Base-by-base conservation (phyloP, 2,329 filamentous ascomycete genomes). In the Alternaria sp. region DNA sequence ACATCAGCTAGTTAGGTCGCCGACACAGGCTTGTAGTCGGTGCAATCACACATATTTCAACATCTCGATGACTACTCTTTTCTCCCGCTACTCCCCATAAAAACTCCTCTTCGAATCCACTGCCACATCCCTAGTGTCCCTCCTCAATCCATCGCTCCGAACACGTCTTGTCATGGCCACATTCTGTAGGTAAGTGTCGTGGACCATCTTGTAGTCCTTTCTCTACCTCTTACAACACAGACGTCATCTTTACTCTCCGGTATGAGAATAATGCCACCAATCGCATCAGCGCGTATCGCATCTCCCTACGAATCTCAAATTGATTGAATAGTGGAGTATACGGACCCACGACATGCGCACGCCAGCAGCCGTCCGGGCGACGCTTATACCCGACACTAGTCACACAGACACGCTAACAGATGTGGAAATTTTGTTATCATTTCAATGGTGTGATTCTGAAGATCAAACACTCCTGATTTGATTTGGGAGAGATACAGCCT, bases 111-210 rank as follows among this genome's bases (percentile, higher is more conserved):
- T 52, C 23, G 58, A 17, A 32, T 51, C 54, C 3, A 17, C 32
- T 3, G 49, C 54, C 23, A 61, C 61, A 50, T 61, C 57, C 11
- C 25, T 56, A 12, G 57, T 45, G 12, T 49, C 54, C 40, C 43
- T 51, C 30, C 56, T 58, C n/a, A 54, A 47, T 23, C 54, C 40
- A 21, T 54, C 43, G 25, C 58, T 61, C 54, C 58, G 61, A 57
- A 44, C 49, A 21, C 51, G 15, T 17, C n/a, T 40, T 40, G 36
- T 40, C 36, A 40, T 17, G 9, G 36, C n/a, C 4, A 17, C 9
- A 17, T 10, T 40, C 1, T 40, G 8, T 40, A 17, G 15, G 36
- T 17, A 40, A 40, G n/a, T 17, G 36, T 40, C 36, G n/a, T 40
- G 8, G 36, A 40, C 36, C 15, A 40, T 11, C 0, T 1, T 45